These are phyloP conservation scores for Globisporangium acanthophoron DNA, from an alignment of 352 stramenopile genomes.

Conservation along the genomic window DNA sequence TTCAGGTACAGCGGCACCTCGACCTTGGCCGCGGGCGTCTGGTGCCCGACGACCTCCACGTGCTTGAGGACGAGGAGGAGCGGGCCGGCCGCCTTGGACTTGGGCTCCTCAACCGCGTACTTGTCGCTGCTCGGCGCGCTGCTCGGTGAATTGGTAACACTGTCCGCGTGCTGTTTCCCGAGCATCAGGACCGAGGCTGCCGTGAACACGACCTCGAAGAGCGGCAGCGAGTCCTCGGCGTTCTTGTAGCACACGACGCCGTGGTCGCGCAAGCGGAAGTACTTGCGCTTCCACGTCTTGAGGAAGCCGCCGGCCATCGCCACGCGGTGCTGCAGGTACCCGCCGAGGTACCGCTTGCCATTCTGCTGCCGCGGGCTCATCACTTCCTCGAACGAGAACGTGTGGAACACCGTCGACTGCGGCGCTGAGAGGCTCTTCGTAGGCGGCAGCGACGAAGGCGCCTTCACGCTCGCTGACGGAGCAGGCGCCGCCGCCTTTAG, in stretches of 20 bases:
- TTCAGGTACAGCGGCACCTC: conserved; percentile 51
- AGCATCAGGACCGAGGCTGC: conserved; percentile 30
- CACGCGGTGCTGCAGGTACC: conserved; percentile 53
- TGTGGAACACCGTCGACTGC: conserved; percentile 4
- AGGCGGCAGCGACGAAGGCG: background rate
- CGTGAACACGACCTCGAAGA: conserved; percentile 65
- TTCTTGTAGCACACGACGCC: conserved; percentile 60
- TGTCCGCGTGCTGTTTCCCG: conserved; percentile 16
- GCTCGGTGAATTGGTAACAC: background rate
- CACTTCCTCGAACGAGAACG: conserved; percentile 37
- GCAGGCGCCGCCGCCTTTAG: too few relatives aligned
- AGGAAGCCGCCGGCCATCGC: conserved; percentile 53
- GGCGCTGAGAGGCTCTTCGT: background rate
- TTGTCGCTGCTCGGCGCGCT: background rate
- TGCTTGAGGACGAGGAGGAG: conserved; percentile 42
- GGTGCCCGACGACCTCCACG: conserved; percentile 34
- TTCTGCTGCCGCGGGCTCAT: conserved; percentile 54
- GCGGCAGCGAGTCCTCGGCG: conserved; percentile 30
- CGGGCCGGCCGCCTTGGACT: conserved; percentile 13
- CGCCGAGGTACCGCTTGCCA: conserved; percentile 44
- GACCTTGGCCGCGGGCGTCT: conserved; percentile 28
- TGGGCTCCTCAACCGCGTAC: background rate
- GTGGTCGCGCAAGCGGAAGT: conserved; percentile 64
- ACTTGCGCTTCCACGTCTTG: conserved; percentile 66
- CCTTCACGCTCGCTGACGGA: too few relatives aligned